These are phyloP conservation scores for Boletus mariae DNA, from an alignment of 1,284 basidiomycete species.

Conservation along the genomic window DNA sequence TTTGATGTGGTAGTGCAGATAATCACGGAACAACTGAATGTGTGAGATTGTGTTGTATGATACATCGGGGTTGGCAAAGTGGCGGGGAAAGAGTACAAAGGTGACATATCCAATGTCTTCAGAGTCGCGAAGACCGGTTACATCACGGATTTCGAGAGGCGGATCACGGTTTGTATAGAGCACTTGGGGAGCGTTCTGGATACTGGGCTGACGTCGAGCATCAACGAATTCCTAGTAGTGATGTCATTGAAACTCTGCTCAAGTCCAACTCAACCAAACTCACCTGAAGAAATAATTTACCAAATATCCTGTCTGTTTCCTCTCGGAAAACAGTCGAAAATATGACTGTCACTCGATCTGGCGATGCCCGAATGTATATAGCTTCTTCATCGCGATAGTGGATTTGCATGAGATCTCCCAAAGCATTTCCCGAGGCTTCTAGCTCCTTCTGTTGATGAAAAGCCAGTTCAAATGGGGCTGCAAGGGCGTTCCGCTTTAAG, in stretches of 20 bases:
- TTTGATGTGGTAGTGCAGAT: conserved; percentile 99
- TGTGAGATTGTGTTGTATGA: conserved; percentile 89
- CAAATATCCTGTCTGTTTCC: conserved; percentile 96
- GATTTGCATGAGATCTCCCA: conserved; percentile 87
- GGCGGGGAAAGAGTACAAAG: conserved; percentile 96
- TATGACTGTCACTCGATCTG: conserved; percentile 96
- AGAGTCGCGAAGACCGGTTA: conserved; percentile 75
- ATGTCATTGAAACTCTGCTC: conserved; percentile 2
- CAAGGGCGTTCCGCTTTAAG: conserved; percentile 91
- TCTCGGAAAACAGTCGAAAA: conserved; percentile 97
- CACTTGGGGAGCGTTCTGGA: conserved; percentile 98
- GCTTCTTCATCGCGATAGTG: conserved; percentile 97
- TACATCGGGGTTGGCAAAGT: conserved; percentile 78
- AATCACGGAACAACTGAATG: conserved; percentile 97
- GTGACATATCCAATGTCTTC: conserved; percentile 98
- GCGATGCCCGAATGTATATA: conserved; percentile 90
- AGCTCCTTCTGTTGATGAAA: conserved; percentile 87
- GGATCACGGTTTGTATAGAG: conserved; percentile 96
- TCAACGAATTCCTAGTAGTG: conserved; percentile 90
- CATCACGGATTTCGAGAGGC: conserved; percentile 90
- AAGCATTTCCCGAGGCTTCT: conserved; percentile 62
- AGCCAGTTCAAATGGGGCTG: conserved; percentile 91
- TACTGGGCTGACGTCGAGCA: conserved; percentile 86
- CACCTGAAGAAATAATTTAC: conserved; percentile 96
- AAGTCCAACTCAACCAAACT: conserved; percentile 18